Evolutionary conservation across 371 early-diverging fungal species (phyloP).

Genomic region (Umbelopsis sp.): DNA sequence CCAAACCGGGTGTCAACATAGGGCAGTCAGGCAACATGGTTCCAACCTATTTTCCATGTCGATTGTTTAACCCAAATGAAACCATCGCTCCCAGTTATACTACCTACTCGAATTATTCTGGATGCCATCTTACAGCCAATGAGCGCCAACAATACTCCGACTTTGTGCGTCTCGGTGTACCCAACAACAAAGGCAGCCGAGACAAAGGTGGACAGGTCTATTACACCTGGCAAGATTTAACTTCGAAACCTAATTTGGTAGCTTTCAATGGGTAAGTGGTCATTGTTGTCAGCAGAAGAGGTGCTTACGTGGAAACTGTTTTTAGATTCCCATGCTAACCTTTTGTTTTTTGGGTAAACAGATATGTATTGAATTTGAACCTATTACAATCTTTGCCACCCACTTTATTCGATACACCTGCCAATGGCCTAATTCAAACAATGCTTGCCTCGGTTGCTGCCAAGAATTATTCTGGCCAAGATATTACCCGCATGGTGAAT

Average conservation of each 20-base stretch:
- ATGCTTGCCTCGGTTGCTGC: background rate
- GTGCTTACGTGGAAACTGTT: too few relatives aligned
- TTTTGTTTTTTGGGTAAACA: slow-evolving; percentile 24
- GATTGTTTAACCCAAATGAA: slow-evolving; percentile 34
- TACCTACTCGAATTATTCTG: slow-evolving; percentile 43
- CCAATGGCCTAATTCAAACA: slow-evolving; percentile 17
- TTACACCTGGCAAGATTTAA: slow-evolving; percentile 63
- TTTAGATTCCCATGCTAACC: too few relatives aligned
- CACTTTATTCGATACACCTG: slow-evolving; percentile 16
- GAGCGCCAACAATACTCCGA: slow-evolving; percentile 34
- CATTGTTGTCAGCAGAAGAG: too few relatives aligned
- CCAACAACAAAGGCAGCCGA: background rate
- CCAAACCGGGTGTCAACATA: slow-evolving; percentile 25
- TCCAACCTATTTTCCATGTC: slow-evolving; percentile 62
- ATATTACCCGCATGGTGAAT: slow-evolving; percentile 9
- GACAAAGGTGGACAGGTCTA: slow-evolving; percentile 46
- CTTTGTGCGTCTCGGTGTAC: slow-evolving; percentile 28
- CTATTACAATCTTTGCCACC: slow-evolving; percentile 8
- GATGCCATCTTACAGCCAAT: slow-evolving; percentile 54
- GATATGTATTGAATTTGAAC: slow-evolving; percentile 9
- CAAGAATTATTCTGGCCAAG: slow-evolving; percentile 1
- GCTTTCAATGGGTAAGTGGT: slow-evolving; percentile 27
- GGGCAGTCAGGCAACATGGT: slow-evolving; percentile 26
- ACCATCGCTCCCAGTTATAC: slow-evolving; percentile 34
- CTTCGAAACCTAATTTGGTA: slow-evolving; percentile 6